Evolutionary conservation across 2,329 filamentous ascomycete species (phyloP), one percentile per base, ranked within the genome.

Genomic region (Fusarium piperis): DNA sequence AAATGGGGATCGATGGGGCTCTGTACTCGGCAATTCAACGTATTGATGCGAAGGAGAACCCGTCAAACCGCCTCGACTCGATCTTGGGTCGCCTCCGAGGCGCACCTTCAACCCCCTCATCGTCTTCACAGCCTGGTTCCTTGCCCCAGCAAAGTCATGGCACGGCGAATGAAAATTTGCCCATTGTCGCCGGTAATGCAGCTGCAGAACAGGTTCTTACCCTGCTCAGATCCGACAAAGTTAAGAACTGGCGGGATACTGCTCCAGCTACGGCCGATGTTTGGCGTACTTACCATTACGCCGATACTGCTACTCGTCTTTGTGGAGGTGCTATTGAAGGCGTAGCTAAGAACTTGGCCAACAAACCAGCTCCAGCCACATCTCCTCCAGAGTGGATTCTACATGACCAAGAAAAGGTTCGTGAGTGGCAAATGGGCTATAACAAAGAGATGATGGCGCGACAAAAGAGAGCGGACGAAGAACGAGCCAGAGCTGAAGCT

Each of bases 301-400:
- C 76, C 2, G 85, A 89, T 58, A 71, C 82, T 5, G 79, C 79
- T 2, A 77, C 85, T 9, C 84, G 86, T 59, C 76, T 78, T 16
- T 84, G 84, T 2, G 83, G 81, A 9, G 81, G 83, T 20, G 78
- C 78, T 4, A 67, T 89, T 13, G 85, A 88, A 69, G 77, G 76
- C 0, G 74, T 85, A 1, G 82, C 82, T 4, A 82, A 81, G 33
- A 76, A 79, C 39, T 76, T 89, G 10, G 81, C 81, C 48, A 81
- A 81, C 59, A 84, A 85, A 66, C 82, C 86, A 8, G 87, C 82
- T 66, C 88, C 87, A 15, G 79, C 87, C 3, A 84, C 76, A 2
- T 83, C 86, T 46, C 86, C 88, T 4, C 87, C 89, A 1, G 83
- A 84, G 18, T 88, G 87, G 83, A 83, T 90, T 70, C 79, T 78